Evolutionary conservation across 108 stramenopile genomes (phyloP).

Genomic region (Chaetoceros muelleri): DNA sequence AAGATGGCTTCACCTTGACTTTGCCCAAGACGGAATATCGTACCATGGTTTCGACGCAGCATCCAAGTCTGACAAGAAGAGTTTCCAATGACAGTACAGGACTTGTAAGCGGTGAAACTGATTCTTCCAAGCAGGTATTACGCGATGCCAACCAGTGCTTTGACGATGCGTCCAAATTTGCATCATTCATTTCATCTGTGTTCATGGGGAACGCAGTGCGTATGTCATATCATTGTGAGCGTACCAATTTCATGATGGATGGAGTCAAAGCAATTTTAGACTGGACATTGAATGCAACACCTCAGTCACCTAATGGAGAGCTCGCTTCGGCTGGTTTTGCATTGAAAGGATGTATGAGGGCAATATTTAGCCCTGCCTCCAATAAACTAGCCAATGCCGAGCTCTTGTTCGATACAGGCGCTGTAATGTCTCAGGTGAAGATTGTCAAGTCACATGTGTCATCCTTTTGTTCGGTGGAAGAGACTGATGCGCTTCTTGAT

Average conservation of each 20-base stretch:
- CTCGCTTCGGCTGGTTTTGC: neutral
- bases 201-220: slow-evolving; percentile 28
- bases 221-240: slow-evolving; percentile 48
- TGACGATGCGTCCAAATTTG: slow-evolving; percentile 43
- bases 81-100: slow-evolving; percentile 4
- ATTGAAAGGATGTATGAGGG: slow-evolving; percentile 45
- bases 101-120: neutral
- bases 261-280: slow-evolving; percentile 54
- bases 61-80: slow-evolving; percentile 1
- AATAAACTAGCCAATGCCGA: slow-evolving; percentile 71
- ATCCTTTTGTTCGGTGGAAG: slow-evolving; percentile 25
- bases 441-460: slow-evolving; percentile 6
- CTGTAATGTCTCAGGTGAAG: slow-evolving; percentile 33
- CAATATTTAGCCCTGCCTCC: slow-evolving; percentile 68
- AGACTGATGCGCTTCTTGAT: slow-evolving; percentile 70
- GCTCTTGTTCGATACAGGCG: slow-evolving; percentile 57
- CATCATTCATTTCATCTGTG: slow-evolving; percentile 44
- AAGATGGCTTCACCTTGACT: slow-evolving; percentile 62
- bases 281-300: slow-evolving; percentile 19
- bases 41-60: slow-evolving; percentile 30
- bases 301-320: neutral
- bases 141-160: slow-evolving; percentile 49
- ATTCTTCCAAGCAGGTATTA: slow-evolving; percentile 42
- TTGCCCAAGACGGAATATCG: slow-evolving; percentile 56
- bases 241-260: slow-evolving; percentile 75